These are phyloP conservation scores for Ceratobasidium sp. DNA, from an alignment of 1,284 basidiomycete species.

Conservation along the genomic window DNA sequence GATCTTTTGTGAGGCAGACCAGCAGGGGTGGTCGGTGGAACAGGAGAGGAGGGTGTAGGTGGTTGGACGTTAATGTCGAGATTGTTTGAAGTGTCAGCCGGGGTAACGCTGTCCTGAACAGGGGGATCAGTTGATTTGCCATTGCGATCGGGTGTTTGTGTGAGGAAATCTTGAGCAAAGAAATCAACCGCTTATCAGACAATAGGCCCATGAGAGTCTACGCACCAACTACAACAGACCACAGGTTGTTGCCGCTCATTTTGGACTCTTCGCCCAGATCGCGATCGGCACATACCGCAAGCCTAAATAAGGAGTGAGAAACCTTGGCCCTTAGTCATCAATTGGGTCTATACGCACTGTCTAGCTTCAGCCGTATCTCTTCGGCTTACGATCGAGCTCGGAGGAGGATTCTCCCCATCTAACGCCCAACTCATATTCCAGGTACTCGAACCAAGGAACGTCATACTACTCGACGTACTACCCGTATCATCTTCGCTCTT, in stretches of 20 bases:
- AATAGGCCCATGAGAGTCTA: not conserved
- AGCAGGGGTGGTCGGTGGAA: not conserved
- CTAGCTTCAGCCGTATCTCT: conserved; percentile 78
- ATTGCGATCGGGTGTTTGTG: conserved; percentile 27
- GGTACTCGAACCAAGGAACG: conserved; percentile 58
- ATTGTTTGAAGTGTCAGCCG: not conserved
- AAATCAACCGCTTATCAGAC: not conserved
- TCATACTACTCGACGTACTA: conserved; percentile 59
- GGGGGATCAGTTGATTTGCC: conserved; percentile 21
- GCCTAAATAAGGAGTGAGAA: conserved; percentile 2
- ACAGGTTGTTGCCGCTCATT: conserved; percentile 71
- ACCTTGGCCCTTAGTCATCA: not conserved
- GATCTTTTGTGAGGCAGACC: not conserved
- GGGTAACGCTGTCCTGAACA: not conserved
- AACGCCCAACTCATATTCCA: conserved; percentile 73
- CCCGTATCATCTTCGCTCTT: conserved; percentile 47
- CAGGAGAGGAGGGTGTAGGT: conserved; percentile 12
- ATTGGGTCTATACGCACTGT: conserved; percentile 59
- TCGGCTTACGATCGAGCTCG: conserved; percentile 80
- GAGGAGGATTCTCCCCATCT: conserved; percentile 75
- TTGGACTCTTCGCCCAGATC: conserved; percentile 58
- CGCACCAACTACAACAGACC: conserved; percentile 61
- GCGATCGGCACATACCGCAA: conserved; percentile 60
- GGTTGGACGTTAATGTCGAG: conserved; percentile 27
- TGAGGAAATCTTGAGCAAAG: conserved; percentile 13